Evolutionary conservation across 2,329 filamentous ascomycete species (phyloP).

Genomic region (Rhynchosporium agropyri): DNA sequence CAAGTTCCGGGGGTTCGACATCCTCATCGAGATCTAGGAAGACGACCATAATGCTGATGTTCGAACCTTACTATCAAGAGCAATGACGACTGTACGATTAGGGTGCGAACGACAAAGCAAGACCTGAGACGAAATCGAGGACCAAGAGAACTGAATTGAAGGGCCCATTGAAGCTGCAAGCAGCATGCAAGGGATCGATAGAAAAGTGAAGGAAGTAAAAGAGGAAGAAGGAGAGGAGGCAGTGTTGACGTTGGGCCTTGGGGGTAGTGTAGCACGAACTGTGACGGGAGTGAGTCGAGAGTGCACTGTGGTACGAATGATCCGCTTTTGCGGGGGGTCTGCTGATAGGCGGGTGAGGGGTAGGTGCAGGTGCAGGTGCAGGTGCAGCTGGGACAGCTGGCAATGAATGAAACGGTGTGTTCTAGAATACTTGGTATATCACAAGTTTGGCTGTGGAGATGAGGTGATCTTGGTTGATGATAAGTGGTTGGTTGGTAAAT

Average conservation of each 20-base stretch:
- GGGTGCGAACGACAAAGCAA: slow-evolving; percentile 22
- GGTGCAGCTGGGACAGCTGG: neutral
- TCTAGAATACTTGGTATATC: neutral
- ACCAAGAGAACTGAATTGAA: slow-evolving; percentile 29
- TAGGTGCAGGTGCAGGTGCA: neutral
- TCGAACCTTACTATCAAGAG: neutral
- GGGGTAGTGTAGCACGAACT: neutral
- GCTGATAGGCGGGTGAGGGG: slow-evolving; percentile 13
- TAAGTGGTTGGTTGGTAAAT: no score
- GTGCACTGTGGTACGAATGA: neutral
- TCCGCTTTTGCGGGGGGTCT: slow-evolving; percentile 22
- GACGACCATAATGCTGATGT: slow-evolving; percentile 38
- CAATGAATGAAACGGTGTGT: neutral
- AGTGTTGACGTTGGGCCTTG: slow-evolving; percentile 17
- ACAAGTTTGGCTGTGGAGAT: neutral
- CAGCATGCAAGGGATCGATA: slow-evolving; percentile 20
- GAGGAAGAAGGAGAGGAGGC: slow-evolving; percentile 1
- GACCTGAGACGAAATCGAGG: slow-evolving; percentile 28
- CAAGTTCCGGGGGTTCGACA: slow-evolving; percentile 37
- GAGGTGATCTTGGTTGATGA: slow-evolving; percentile 3
- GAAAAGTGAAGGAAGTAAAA: slow-evolving; percentile 17
- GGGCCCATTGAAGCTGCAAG: slow-evolving; percentile 38
- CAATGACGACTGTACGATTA: neutral
- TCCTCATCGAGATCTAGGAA: slow-evolving; percentile 43
- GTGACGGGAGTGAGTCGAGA: no score